Evolutionary conservation across 2,329 filamentous ascomycete genomes (phyloP).

Genomic region (Colletotrichum sp.): DNA sequence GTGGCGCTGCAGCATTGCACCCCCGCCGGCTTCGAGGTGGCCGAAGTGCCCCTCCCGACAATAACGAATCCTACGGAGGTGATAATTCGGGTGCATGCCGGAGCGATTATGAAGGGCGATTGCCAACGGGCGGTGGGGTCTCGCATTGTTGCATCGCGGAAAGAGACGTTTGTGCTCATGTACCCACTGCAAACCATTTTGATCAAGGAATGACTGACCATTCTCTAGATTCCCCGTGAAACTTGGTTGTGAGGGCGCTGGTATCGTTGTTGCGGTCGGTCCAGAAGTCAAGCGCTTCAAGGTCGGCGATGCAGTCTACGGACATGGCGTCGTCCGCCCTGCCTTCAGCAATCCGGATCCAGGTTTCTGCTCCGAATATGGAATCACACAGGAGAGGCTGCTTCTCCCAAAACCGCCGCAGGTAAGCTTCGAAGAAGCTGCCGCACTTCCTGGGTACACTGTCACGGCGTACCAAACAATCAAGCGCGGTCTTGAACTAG

Average conservation of each 20-base stretch:
- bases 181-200: accelerated
- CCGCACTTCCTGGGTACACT: constrained; percentile 38
- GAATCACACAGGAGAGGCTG: constrained; percentile 36
- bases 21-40: constrained; percentile 43
- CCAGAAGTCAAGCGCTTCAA: not conserved
- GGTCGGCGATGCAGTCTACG: constrained; percentile 34
- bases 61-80: constrained; percentile 49
- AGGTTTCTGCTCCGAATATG: constrained; percentile 47
- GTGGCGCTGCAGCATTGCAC: constrained; percentile 42
- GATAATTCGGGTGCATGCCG: constrained; percentile 44
- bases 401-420: constrained; percentile 36
- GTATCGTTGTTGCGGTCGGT: not conserved
- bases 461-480: constrained; percentile 52
- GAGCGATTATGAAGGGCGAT: constrained; percentile 39
- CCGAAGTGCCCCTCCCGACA: constrained; percentile 47
- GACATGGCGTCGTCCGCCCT: constrained; percentile 40
- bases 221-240: constrained; percentile 29
- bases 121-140: constrained; percentile 28
- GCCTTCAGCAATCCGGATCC: constrained; percentile 27
- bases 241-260: constrained; percentile 9
- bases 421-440: constrained; percentile 39
- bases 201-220: not conserved
- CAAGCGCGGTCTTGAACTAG: constrained; percentile 39
- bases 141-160: constrained; percentile 22
- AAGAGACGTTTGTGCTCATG: not conserved